Evolutionary conservation across 768 basidiomycete species (phyloP).

Genomic region (Dacryopinax primogenitus): DNA sequence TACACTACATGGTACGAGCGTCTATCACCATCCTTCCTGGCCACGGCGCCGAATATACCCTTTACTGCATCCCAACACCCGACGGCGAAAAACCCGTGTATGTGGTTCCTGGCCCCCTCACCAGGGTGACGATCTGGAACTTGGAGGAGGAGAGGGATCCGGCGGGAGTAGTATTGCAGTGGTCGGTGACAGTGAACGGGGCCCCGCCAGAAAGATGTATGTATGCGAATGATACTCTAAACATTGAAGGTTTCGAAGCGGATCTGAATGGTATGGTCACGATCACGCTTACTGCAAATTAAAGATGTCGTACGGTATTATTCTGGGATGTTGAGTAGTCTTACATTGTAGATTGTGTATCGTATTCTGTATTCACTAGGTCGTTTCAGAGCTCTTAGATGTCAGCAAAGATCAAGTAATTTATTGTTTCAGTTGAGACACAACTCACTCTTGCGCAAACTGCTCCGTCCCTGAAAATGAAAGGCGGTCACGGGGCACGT

Average conservation of each 20-base stretch:
- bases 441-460: no score
- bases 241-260: neutral
- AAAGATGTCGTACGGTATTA: neutral
- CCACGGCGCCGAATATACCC: neutral
- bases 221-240: neutral
- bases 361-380: no score
- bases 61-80: neutral
- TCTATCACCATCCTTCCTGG: neutral
- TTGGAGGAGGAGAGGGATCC: neutral
- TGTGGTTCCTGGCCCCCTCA: neutral
- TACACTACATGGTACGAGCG: neutral
- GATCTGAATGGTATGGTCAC: neutral
- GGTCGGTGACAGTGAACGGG: neutral
- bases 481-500: no score
- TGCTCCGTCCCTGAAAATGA: no score
- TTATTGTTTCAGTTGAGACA: no score
- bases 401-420: no score
- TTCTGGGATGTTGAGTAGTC: no score
- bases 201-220: neutral
- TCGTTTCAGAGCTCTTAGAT: no score
- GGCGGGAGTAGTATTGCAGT: neutral
- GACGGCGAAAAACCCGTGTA: neutral
- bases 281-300: neutral
- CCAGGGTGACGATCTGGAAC: neutral
- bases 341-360: no score